These are phyloP conservation scores for Collariella sp. DNA, from an alignment of 495 filamentous ascomycete genomes.

Conservation along the genomic window DNA sequence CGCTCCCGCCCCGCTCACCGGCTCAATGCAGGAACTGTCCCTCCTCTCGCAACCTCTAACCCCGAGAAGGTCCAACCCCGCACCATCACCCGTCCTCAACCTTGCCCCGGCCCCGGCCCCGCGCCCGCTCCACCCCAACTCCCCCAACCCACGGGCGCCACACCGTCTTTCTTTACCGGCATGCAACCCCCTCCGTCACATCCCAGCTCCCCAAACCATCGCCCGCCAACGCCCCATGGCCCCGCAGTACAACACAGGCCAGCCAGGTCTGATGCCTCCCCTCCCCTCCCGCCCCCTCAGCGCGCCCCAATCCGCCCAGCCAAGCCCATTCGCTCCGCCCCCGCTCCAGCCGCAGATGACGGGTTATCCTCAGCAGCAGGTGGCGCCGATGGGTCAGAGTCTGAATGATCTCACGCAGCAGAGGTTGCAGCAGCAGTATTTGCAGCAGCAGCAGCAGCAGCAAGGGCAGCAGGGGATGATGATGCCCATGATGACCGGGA, in stretches of 20 bases:
- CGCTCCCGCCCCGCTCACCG: conserved; percentile 42
- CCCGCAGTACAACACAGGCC: conserved; percentile 49
- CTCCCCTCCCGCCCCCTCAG: conserved; percentile 82
- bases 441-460: conserved; percentile 24
- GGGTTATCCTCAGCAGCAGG: conserved; percentile 48
- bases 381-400: conserved; percentile 68
- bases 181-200: conserved; percentile 30
- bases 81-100: conserved; percentile 27
- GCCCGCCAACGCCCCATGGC: conserved; percentile 66
- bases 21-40: conserved; percentile 71
- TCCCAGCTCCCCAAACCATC: conserved; percentile 32
- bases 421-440: conserved; percentile 51
- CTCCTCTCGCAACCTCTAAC: conserved; percentile 66
- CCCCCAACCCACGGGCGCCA: conserved; percentile 45
- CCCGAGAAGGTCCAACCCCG: conserved; percentile 56
- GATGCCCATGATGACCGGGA: conserved; percentile 39
- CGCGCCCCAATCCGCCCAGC: conserved; percentile 76
- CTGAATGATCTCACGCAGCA: conserved; percentile 62
- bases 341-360: conserved; percentile 82
- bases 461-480: conserved; percentile 28
- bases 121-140: conserved; percentile 38
- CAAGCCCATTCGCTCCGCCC: conserved; percentile 62
- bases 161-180: conserved; percentile 42
- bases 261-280: conserved; percentile 60
- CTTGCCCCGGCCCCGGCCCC: conserved; percentile 29